Base-by-base conservation (phyloP, 345 rosid genomes). In the Turritis glabra region DNA sequence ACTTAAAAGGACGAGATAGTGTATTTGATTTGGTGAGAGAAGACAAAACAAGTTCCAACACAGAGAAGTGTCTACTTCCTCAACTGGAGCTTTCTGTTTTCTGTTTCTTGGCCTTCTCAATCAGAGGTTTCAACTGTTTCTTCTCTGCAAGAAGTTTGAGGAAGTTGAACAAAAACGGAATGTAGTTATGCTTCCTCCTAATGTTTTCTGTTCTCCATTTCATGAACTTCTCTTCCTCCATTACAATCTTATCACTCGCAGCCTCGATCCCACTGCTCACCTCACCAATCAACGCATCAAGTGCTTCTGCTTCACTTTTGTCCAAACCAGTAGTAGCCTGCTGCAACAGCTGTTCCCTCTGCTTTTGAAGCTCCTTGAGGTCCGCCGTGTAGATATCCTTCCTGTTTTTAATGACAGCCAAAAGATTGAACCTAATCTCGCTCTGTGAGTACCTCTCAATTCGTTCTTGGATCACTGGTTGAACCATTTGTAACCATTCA, bases 31-130 rank as follows among this genome's bases (percentile, higher is more conserved):
- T 63, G 33, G 56, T 8, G 15, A 57, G 65, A 70, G 18, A 48
- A 57, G 35, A 30, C 5, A 17, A 56, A 67, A 55, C 44, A 69
- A 41, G 55, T 54, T 52, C 5, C 26, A 27, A 43, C 10, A 32
- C 56, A 21, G 8, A 54, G 25, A 53, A 56, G 30, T 2, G 26
- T 69, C 53, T 69, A 22, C 47, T 33, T 33, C 41, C 43, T 86
- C 86, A 88, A 50, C 82, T 80, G 32, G 84, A 47, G 81, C 83
- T 82, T 81, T 84, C 82, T 15, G 87, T 80, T 46, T 90, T 95
- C 89, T 90, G 97, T 85, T 90, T 92, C 86, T 89, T 95, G 46
- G 99, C 99, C 78, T 92, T 92, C 87, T 95, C 99, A 19, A 92
- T 89, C 30, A 95, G 89, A 19, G 98, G 98, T 76, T 92, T 95